Evolutionary conservation across 2,329 filamentous ascomycete species (phyloP).

Genomic region (Aureobasidium subglaciale): DNA sequence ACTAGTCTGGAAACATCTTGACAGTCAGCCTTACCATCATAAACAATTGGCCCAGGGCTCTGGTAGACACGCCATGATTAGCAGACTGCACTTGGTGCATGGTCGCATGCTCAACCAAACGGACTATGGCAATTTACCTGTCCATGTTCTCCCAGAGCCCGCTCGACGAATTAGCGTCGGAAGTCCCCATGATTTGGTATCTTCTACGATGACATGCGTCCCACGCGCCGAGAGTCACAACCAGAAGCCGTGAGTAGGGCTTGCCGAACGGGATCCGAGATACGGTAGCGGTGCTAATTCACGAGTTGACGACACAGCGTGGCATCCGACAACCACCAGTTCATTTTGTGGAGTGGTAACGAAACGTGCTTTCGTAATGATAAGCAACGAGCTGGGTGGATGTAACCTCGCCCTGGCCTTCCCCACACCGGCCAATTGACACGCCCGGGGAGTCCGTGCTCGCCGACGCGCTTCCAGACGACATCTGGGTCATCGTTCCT

Average conservation of each 20-base stretch:
- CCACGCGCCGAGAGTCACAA: not conserved
- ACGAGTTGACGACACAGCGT: not conserved
- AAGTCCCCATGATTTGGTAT: constrained; percentile 14
- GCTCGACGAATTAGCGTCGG: constrained; percentile 32
- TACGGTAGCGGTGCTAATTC: constrained; percentile 2
- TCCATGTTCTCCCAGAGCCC: constrained; percentile 65
- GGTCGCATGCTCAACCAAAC: not conserved
- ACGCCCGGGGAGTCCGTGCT: not conserved
- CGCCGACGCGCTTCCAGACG: not conserved
- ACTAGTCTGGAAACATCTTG: constrained; percentile 34
- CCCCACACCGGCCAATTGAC: not conserved
- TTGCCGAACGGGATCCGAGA: not conserved
- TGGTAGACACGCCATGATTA: constrained; percentile 30
- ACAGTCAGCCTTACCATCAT: constrained; percentile 22
- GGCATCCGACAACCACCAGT: not conserved
- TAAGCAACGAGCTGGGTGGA: not conserved
- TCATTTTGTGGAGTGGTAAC: constrained; percentile 11
- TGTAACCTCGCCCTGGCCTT: constrained; percentile 5
- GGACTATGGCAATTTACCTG: constrained; percentile 46
- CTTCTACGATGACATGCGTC: constrained; percentile 8
- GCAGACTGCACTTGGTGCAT: constrained; percentile 19
- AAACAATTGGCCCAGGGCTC: constrained; percentile 38
- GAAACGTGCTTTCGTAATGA: constrained; percentile 10
- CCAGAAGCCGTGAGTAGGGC: not conserved
- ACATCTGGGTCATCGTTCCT: not conserved